Base-by-base conservation (phyloP, 306 rosid species). In the Dicorynia guianensis region DNA sequence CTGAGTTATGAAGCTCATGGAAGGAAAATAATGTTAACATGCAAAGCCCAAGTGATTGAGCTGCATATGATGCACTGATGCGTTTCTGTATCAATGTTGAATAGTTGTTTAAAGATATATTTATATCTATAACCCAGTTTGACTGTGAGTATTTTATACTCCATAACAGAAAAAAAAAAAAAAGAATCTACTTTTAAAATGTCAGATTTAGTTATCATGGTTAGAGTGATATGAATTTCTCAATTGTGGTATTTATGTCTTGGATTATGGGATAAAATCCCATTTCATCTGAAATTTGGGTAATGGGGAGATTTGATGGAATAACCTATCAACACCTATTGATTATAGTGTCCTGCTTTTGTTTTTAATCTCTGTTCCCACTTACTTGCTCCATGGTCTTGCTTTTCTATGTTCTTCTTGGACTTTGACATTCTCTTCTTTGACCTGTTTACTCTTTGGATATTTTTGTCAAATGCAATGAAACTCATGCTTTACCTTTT, bases 361-460 rank as follows among this genome's bases (percentile, higher is more conserved):
- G 36, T 59, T 67, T 44, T 46, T 11, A 38, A 76, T 40, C 67
- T 56, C 9, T 39, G 17, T 30, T 56, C 59, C 65, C 18, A 33
- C 15, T 60, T 19, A 50, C n/a, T 40, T 49, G 47, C 76, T 39
- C 36, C 38, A 8, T 3, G 55, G 65, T 50, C 56, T 61, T 62
- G 58, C 17, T 52, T 40, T 60, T 67, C 33, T 57, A 15, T 62
- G 11, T 38, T 58, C 58, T 72, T n/a, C 68, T 47, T 67, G n/a
- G 25, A 55, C 76, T 36, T 20, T n/a, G 69, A 15, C 62, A 62
- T 56, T 58, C 62, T 67, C 19, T 59, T 68, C 53, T 70, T 59
- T 59, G 46, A 19, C 43, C 65, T 49, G 63, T 63, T 48, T 61
- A 60, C 71, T 77, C 36, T 61, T 63, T 13, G 67, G 39, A 78